These are phyloP conservation scores for Nakazawaea ernobii DNA, from an alignment of 805 yeast species.

Conservation along the genomic window DNA sequence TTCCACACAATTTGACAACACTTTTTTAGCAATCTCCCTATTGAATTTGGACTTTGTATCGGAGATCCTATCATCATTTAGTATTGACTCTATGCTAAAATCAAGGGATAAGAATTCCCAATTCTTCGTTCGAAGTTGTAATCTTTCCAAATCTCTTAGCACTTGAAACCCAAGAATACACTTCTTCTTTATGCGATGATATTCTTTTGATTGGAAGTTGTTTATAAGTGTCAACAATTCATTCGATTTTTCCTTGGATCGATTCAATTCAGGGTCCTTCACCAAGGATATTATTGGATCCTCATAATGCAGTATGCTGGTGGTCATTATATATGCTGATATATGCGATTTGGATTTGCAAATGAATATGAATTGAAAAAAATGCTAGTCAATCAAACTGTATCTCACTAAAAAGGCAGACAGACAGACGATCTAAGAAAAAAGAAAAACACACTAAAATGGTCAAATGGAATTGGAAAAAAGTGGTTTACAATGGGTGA, in stretches of 20 bases:
- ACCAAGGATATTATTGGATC: constrained; percentile 45
- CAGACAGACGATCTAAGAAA: no score
- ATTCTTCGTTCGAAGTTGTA: constrained; percentile 38
- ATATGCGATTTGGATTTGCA: constrained; percentile 8
- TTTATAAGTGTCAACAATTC: constrained; percentile 36
- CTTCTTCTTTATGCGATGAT: constrained; percentile 37
- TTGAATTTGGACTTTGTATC: constrained; percentile 40
- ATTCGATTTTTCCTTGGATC: constrained; percentile 32
- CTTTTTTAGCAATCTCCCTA: constrained; percentile 47
- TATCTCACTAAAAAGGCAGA: no score
- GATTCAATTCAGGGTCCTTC: constrained; percentile 42
- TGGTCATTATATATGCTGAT: constrained; percentile 14
- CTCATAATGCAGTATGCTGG: constrained; percentile 26
- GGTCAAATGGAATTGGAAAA: no score
- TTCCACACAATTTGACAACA: constrained; percentile 44
- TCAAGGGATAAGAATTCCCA: constrained; percentile 55
- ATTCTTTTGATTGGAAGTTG: constrained; percentile 34
- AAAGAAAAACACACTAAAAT: no score
- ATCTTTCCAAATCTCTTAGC: constrained; percentile 43
- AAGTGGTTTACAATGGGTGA: no score
- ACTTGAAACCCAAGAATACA: constrained; percentile 43
- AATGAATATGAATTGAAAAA: no score
- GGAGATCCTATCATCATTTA: constrained; percentile 13
- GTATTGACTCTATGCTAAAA: constrained; percentile 31
- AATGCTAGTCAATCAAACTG: no score